phyloP scores from a whole-genome alignment of 805 yeast genomes.

The Candida piceae region DNA sequence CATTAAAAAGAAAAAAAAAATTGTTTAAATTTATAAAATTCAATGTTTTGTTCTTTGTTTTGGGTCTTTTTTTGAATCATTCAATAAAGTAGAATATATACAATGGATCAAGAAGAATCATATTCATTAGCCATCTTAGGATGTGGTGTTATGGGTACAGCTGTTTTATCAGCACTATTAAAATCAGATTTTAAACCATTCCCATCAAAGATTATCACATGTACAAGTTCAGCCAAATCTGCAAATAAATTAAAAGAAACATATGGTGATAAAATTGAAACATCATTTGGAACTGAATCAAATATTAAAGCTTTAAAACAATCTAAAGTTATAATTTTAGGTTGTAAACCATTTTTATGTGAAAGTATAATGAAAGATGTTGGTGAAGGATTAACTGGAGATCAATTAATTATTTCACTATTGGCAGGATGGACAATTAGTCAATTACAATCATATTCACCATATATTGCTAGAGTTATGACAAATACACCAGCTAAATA shows the following conservation, averaged over 20 bases:
- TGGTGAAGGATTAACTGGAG: conserved; percentile 34
- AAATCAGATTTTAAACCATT: conserved; percentile 44
- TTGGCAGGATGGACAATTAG: conserved; percentile 91
- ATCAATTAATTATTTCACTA: conserved; percentile 56
- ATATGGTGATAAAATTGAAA: conserved; percentile 49
- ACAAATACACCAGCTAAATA: conserved; percentile 94
- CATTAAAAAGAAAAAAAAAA: too few relatives aligned
- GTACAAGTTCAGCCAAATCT: conserved; percentile 56
- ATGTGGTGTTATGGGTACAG: conserved; percentile 95
- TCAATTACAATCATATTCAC: conserved; percentile 50
- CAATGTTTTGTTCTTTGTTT: too few relatives aligned
- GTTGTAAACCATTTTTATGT: conserved; percentile 82
- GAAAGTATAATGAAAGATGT: conserved; percentile 54
- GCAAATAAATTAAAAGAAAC: conserved; percentile 42
- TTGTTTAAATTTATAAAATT: too few relatives aligned
- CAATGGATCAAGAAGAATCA: conserved; percentile 5
- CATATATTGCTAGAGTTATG: conserved; percentile 83
- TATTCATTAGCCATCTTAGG: conserved; percentile 67
- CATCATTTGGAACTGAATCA: conserved; percentile 39
- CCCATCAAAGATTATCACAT: conserved; percentile 74
- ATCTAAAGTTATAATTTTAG: conserved; percentile 72
- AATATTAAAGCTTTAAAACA: conserved; percentile 56
- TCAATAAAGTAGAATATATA: too few relatives aligned
- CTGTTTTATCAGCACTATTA: conserved; percentile 76
- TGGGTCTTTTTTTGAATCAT: too few relatives aligned